phyloP scores from a whole-genome alignment of 2,329 filamentous ascomycete genomes.

The Aureobasidium sp. region DNA sequence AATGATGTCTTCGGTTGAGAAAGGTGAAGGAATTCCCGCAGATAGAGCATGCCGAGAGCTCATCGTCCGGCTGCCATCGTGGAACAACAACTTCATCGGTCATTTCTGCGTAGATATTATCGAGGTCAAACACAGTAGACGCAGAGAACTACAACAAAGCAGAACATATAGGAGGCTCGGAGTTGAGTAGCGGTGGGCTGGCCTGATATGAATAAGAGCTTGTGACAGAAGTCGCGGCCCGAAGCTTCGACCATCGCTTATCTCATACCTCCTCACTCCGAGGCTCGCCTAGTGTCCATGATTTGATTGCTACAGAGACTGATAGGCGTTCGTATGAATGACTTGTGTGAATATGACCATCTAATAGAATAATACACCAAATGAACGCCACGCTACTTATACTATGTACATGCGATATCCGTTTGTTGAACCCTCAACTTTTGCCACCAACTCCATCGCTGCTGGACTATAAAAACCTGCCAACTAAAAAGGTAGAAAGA shows the following conservation, averaged over 20 bases:
- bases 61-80: constrained; percentile 79
- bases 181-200: neutral
- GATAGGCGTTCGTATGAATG: neutral
- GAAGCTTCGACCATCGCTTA: neutral
- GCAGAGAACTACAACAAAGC: neutral
- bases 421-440: neutral
- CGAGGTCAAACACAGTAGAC: neutral
- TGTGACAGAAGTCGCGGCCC: neutral
- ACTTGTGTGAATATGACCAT: neutral
- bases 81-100: constrained; percentile 50
- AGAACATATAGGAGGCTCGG: neutral
- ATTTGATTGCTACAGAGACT: neutral
- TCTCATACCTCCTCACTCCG: neutral
- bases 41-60: constrained; percentile 76
- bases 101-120: neutral
- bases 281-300: neutral
- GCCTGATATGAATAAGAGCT: neutral
- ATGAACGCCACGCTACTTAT: neutral
- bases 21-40: constrained; percentile 73
- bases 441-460: neutral
- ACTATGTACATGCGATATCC: neutral
- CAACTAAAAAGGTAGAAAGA: neutral
- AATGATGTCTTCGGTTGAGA: constrained; percentile 86
- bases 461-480: neutral
- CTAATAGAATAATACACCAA: neutral